phyloP scores from a whole-genome alignment of 2,329 filamentous ascomycete genomes.

The Penicillium vulpinum region DNA sequence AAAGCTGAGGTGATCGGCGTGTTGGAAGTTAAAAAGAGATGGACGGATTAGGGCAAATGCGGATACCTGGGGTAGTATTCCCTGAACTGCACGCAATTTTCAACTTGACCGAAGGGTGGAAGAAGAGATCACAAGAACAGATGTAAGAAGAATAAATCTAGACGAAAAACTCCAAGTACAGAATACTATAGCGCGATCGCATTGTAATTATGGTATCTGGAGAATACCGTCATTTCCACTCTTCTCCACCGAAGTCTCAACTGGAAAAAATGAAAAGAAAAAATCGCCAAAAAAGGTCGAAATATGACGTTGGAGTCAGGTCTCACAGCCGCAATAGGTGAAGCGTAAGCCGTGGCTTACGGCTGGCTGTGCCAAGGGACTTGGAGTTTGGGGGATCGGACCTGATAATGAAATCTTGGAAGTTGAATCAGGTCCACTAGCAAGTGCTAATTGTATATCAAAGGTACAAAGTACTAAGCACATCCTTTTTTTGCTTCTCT shows the following conservation, averaged over 20 bases:
- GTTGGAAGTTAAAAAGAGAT: slow-evolving; percentile 3
- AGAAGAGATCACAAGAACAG: neutral
- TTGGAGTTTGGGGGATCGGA: neutral
- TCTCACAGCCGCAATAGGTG: slow-evolving; percentile 10
- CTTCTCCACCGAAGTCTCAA: neutral
- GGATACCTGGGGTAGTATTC: slow-evolving; percentile 5
- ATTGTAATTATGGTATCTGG: slow-evolving; percentile 1
- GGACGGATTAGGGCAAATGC: slow-evolving; percentile 14
- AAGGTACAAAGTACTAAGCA: neutral
- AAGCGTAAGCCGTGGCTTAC: neutral
- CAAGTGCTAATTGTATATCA: no score
- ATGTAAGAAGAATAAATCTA: neutral
- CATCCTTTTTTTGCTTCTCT: neutral
- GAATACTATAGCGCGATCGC: neutral
- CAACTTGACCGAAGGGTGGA: slow-evolving; percentile 9
- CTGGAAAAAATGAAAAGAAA: slow-evolving; percentile 3
- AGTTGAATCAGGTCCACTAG: neutral
- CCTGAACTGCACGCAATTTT: slow-evolving; percentile 8
- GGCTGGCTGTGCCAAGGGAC: slow-evolving; percentile 1
- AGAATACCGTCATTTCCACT: slow-evolving; percentile 11
- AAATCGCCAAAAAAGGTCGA: slow-evolving; percentile 5
- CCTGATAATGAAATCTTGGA: neutral
- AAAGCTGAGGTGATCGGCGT: neutral
- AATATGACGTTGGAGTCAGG: slow-evolving; percentile 19
- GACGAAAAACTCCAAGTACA: no score